Percentiles rank a stretch among this genome's conserved stretches.
Evolutionary conservation across 106 monocot species (phyloP).

Genomic region (Narthecium ossifragum): DNA sequence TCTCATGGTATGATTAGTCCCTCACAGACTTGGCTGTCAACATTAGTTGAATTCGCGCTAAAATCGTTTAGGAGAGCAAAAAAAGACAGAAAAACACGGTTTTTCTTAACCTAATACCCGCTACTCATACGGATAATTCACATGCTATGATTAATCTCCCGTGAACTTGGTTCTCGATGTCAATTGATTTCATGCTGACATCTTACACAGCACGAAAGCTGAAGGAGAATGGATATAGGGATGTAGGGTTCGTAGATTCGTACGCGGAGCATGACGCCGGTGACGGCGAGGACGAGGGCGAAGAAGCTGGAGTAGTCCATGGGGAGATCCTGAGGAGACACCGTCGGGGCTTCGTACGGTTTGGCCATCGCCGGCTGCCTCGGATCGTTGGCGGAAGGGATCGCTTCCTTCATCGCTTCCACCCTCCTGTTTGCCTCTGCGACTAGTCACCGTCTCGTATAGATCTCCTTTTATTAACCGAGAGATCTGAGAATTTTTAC

Average conservation of each 20-base stretch:
- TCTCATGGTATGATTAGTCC: not conserved
- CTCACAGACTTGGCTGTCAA: too few relatives aligned
- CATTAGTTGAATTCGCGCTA: too few relatives aligned
- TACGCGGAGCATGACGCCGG: conserved; percentile 57
- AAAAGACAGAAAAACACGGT: not conserved
- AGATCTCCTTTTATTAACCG: too few relatives aligned
- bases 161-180: too few relatives aligned
- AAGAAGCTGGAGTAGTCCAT: conserved; percentile 62
- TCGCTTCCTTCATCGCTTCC: conserved; percentile 35
- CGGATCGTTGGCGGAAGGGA: conserved; percentile 39
- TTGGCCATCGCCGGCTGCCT: conserved; percentile 55
- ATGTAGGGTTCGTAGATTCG: not conserved
- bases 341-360: conserved; percentile 38
- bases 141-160: not conserved
- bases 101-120: not conserved
- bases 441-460: too few relatives aligned
- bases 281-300: conserved; percentile 51
- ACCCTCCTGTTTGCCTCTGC: not conserved
- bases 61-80: too few relatives aligned
- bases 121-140: not conserved
- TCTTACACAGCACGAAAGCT: not conserved
- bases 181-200: not conserved
- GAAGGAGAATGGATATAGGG: not conserved
- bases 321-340: conserved; percentile 56
- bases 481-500: too few relatives aligned